Evolutionary conservation across 2,329 filamentous ascomycete species (phyloP), one percentile per base, ranked within the genome.

Genomic region (Sarocladium strictum): DNA sequence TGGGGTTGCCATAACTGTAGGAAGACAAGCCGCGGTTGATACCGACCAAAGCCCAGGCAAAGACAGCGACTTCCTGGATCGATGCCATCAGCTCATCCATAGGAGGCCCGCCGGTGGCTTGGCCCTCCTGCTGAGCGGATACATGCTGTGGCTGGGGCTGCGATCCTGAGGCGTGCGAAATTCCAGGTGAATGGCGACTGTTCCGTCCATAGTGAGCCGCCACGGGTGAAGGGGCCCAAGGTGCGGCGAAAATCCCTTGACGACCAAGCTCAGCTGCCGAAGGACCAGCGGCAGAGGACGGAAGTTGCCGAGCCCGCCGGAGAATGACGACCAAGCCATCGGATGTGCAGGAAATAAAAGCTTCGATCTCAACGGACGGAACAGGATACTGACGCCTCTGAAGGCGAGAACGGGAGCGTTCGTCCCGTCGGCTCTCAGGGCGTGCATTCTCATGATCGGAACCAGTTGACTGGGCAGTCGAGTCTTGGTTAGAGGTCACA

Each of bases 331-430:
- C 89, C 1, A 96, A 75, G 1, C 90, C 90, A 66, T 96, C 90
- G 0, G 90, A 95, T 2, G 90, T 90, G 69, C 90, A 96, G 0
- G 90, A 95, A 4, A 96, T 85, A n/a, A 96, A 89, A 2, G 90
- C 90, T 70, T 96, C 90, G 3, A 96, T 74, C 69, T 95, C 89
- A 53, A 90, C 76, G 1, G 77, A 76, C 2, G 69, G 69, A 6
- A 72, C 65, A 0, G 64, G 62, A 61, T 53, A 53, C 3, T 3
- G 50, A 27, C 27, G 19, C 32, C 32, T 3, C 7, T 19, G 12
- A 3, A 14, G 50, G 3, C 50, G 32, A 11, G 47, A 35, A n/a
- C 47, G 27, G 9, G 47, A 33, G 27, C 35, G 29, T 19, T 4
- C 50, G 11, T 35, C 4, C 27, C 27, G 26, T n/a, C 15, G n/a